Evolutionary conservation across 176 grass and related monocot genomes (phyloP), one percentile per base, ranked within the genome.

Genomic region (Alloteropsis semialata): DNA sequence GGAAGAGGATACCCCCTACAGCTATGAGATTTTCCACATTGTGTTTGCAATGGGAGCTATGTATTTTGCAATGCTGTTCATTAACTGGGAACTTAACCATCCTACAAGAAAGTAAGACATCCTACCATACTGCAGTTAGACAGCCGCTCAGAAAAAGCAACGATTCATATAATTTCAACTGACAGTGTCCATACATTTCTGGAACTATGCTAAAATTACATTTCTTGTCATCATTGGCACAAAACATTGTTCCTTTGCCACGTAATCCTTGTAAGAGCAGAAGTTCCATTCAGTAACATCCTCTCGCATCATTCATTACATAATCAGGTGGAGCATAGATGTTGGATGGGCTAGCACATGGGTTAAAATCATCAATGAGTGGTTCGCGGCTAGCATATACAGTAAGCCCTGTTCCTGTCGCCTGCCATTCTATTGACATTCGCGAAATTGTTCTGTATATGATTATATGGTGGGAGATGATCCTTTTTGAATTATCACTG

Each of bases 21-120:
- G 86, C 65, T 95, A 98, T 19, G 85, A 87, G 32, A 85, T 91
- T 74, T 95, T 98, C 72, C 87, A 95, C 84, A 85, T 92, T 68
- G 89, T 98, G 46, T 95, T 98, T 80, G 86, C 96, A 21, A 86
- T 98, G 87, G 93, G 91, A 77, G 91, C 93, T 46, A 95, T 95
- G 93, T 93, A 95, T 70, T 95, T 95, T n/a, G 96, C 92, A 44
- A 95, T 98, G 96, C 32, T 98, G 37, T 95, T 98, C 91, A 91
- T 98, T 62, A 98, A 77, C 87, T 98, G 96, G 96, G 89, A 95
- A 60, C 82, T 93, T 50, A 88, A 92, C 80, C 89, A 93, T 82
- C 87, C 89, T 68, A 90, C 96, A 51, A 87, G 18, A 83, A 92
- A 93, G 96, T 98, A 92, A 85, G 85, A 10, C 44, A 67, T 82